Conservation (phyloP, 108 stramenopile species). For the Asterionellopsis glacialis region DNA sequence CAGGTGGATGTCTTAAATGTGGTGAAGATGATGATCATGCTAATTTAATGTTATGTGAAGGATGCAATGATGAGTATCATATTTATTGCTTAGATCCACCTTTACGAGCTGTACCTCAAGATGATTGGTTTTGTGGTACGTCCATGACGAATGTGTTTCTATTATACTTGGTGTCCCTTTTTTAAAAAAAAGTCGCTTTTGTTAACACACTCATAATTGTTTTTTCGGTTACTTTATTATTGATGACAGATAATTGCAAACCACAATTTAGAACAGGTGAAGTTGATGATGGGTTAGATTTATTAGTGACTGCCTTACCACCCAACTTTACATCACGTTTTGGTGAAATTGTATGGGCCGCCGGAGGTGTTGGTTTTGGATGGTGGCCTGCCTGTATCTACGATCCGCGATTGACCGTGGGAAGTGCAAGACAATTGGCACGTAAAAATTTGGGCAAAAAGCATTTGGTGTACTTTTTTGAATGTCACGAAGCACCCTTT, state of each 20-base stretch:
- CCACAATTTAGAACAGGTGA: constrained; percentile 16
- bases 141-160: no score
- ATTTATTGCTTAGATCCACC: constrained; percentile 69
- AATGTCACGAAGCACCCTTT: constrained; percentile 80
- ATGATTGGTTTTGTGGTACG: constrained; percentile 82
- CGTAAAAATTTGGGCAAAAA: constrained; percentile 75
- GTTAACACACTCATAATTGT: constrained; percentile 2
- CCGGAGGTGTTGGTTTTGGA: constrained; percentile 73
- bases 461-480: constrained; percentile 82
- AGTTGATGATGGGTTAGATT: constrained; percentile 55
- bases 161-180: no score
- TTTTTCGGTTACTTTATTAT: background rate
- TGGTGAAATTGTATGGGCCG: constrained; percentile 81
- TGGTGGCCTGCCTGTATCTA: constrained; percentile 62
- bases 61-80: constrained; percentile 83
- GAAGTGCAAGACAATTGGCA: constrained; percentile 67
- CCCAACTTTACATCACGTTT: constrained; percentile 68
- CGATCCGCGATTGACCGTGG: constrained; percentile 73
- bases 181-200: no score
- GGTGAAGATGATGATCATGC: constrained; percentile 74
- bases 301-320: constrained; percentile 56
- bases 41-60: constrained; percentile 73
- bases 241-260: constrained; percentile 41
- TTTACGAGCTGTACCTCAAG: constrained; percentile 57
- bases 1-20: constrained; percentile 56